Percentiles rank a stretch among this genome's conserved stretches.
Evolutionary conservation across 2,329 filamentous ascomycete species (phyloP).

Genomic region (Periglandula ipomoeae): DNA sequence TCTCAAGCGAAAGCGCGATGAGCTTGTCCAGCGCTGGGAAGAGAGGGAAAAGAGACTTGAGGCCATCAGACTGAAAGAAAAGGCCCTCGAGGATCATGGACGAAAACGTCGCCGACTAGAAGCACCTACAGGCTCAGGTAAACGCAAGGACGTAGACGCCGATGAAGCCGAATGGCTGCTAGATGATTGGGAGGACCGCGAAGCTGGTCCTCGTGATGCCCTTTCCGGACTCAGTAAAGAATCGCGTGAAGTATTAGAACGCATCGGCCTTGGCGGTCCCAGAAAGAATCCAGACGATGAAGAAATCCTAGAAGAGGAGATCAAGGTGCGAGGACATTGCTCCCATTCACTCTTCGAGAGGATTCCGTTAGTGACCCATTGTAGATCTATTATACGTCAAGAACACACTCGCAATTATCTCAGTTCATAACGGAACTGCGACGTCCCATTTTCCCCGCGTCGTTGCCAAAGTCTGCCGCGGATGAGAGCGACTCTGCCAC

Average conservation of each 20-base stretch:
- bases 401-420: slow-evolving; percentile 84
- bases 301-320: slow-evolving; percentile 48
- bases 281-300: slow-evolving; percentile 28
- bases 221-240: slow-evolving; percentile 60
- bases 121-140: slow-evolving; percentile 15
- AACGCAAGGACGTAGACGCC: slow-evolving; percentile 22
- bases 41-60: slow-evolving; percentile 66
- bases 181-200: slow-evolving; percentile 54
- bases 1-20: slow-evolving; percentile 56
- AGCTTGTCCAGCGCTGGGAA: slow-evolving; percentile 56
- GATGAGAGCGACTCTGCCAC: slow-evolving; percentile 16
- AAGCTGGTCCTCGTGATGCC: slow-evolving; percentile 24
- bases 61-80: slow-evolving; percentile 54
- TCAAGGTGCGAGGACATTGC: slow-evolving; percentile 45
- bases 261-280: slow-evolving; percentile 40
- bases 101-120: slow-evolving; percentile 38
- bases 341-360: slow-evolving; percentile 3
- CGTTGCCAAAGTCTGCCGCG: slow-evolving; percentile 41
- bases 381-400: slow-evolving; percentile 80
- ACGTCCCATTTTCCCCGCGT: slow-evolving; percentile 67
- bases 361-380: slow-evolving; percentile 19
- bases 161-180: slow-evolving; percentile 66
- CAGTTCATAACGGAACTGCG: slow-evolving; percentile 81
- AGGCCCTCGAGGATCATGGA: slow-evolving; percentile 42
- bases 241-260: slow-evolving; percentile 64